Conservation (phyloP, 441 rosid genomes). For the Euphorbia celastroides region DNA sequence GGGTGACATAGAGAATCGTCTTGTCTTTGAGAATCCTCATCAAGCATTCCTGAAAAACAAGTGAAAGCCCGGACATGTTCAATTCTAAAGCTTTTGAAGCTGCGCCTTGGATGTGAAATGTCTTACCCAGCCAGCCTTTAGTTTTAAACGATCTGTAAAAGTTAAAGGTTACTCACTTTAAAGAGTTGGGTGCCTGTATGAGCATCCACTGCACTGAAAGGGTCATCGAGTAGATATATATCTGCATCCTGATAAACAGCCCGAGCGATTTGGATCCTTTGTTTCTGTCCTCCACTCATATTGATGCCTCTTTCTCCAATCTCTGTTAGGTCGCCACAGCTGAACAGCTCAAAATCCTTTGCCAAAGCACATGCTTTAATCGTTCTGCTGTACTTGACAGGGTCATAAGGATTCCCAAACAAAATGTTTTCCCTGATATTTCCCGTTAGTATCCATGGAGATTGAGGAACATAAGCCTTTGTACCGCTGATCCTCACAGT, state of each 20-base stretch:
- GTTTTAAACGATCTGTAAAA: neutral
- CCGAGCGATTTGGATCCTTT: constrained; percentile 94
- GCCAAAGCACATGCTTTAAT: constrained; percentile 76
- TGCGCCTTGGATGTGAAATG: neutral
- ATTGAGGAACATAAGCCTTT: constrained; percentile 92
- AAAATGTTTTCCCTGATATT: constrained; percentile 83
- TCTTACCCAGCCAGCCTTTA: neutral
- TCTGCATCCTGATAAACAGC: constrained; percentile 96
- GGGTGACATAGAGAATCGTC: constrained; percentile 86
- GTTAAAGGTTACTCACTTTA: constrained; percentile 32
- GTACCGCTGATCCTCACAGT: constrained; percentile 67
- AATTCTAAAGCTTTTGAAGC: neutral
- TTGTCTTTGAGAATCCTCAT: constrained; percentile 83
- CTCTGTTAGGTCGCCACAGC: constrained; percentile 78
- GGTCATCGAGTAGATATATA: constrained; percentile 88
- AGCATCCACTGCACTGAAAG: constrained; percentile 99
- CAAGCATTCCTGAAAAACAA: constrained; percentile 66
- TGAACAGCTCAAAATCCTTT: constrained; percentile 84
- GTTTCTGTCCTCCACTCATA: constrained; percentile 99
- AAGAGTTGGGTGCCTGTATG: constrained; percentile 95
- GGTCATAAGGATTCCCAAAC: constrained; percentile 64
- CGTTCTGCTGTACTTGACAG: constrained; percentile 49
- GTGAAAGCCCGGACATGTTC: neutral
- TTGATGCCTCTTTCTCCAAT: constrained; percentile 98
- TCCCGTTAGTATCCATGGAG: constrained; percentile 92